Conservation (phyloP, 768 basidiomycete species). For the Xerocomus spinulosus region DNA sequence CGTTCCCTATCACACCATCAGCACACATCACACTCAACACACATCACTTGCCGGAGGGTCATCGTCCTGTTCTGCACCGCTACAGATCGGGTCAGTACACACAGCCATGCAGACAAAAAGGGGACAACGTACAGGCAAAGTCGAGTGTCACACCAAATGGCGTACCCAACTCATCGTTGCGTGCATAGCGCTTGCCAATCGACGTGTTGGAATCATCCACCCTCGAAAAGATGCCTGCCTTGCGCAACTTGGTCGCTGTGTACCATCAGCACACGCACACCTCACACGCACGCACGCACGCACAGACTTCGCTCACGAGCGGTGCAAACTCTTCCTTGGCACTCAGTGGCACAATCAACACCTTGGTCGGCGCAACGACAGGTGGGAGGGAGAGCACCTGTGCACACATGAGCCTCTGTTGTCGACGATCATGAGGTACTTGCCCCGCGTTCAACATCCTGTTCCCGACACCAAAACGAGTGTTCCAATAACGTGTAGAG, state of each 20-base stretch:
- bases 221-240: constrained; percentile 83
- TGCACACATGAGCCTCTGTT: neutral
- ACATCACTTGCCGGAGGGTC: constrained; percentile 73
- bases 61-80: constrained; percentile 90
- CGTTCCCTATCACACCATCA: constrained; percentile 60
- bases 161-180: constrained; percentile 98
- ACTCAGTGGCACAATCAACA: constrained; percentile 92
- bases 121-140: constrained; percentile 63
- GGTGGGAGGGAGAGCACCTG: constrained; percentile 89
- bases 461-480: constrained; percentile 90
- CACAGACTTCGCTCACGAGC: constrained; percentile 85
- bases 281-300: constrained; percentile 33
- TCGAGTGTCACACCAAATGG: constrained; percentile 96
- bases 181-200: constrained; percentile 94
- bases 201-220: constrained; percentile 95
- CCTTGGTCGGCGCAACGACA: constrained; percentile 91
- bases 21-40: neutral
- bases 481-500: constrained; percentile 93
- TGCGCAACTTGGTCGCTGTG: constrained; percentile 80
- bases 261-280: neutral
- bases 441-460: constrained; percentile 86
- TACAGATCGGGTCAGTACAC: neutral
- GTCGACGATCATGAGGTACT: constrained; percentile 26
- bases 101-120: neutral
- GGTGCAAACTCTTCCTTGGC: constrained; percentile 80